Evolutionary conservation across 2,329 filamentous ascomycete genomes (phyloP), one percentile per base, ranked within the genome.

Genomic region (Beauveria sp.): DNA sequence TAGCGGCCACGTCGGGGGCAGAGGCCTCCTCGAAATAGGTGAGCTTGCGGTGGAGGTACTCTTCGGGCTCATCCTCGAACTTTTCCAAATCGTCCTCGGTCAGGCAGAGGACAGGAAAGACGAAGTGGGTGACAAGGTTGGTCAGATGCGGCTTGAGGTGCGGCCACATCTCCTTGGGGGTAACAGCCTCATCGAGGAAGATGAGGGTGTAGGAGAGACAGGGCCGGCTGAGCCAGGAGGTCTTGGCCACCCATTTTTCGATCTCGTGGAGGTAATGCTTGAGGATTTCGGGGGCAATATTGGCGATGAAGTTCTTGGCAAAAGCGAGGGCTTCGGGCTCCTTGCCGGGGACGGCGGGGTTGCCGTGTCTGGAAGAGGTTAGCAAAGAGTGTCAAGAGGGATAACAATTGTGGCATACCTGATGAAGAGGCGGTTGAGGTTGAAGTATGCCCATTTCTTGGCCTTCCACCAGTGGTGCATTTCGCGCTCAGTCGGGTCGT

Each of bases 371-470:
- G 67, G 7, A 7, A 64, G 50, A 28, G 20, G 53, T 65, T 43
- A 62, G 61, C 54, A 40, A 6, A 22, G 12, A 8, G 34, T 40
- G 26, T 28, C 8, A 12, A 24, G 30, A 30, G 48, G 18, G 18
- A 10, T n/a, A 9, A 2, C 18, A 10, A n/a, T 18, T n/a, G 20
- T 28, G 28, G 64, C 81, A 64, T 77, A 93, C 90, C 91, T 85
- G 67, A 97, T 92, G 71, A 94, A 99, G 20, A 99, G 84, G 64
- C 94, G 85, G 78, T 99, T 99, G 68, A 99, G 77, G 75, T 97
- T 97, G 70, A 94, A 96, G 75, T 97, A 99, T 16, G 93, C 90
- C 94, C 94, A 97, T 77, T 99, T 99, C 86, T 97, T 97, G 65
- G 92, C 90, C 80, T 97, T 99, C 93, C 93, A 99, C 93, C 94